phyloP scores from a whole-genome alignment of 805 yeast species.

The Danielia oregonensis region DNA sequence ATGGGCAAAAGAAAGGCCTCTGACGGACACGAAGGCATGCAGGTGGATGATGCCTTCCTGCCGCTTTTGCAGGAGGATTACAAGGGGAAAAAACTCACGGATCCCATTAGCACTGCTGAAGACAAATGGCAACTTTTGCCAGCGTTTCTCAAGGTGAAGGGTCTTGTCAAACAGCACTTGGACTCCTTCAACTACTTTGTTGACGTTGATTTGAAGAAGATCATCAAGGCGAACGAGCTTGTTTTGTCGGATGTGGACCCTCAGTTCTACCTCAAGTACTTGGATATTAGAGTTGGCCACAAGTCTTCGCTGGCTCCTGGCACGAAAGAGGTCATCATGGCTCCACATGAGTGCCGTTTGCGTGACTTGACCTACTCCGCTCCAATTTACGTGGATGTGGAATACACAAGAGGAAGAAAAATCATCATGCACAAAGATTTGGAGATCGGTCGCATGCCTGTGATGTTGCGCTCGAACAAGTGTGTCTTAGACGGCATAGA shows the following conservation, averaged over 20 bases:
- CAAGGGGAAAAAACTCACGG: conserved; percentile 83
- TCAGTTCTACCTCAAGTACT: conserved; percentile 86
- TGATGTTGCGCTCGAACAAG: conserved; percentile 91
- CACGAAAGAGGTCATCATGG: conserved; percentile 58
- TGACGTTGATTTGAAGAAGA: conserved; percentile 88
- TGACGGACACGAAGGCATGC: conserved; percentile 3
- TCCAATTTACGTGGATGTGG: conserved; percentile 94
- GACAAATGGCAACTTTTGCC: conserved; percentile 98
- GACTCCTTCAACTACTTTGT: conserved; percentile 98
- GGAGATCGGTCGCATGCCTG: conserved; percentile 98
- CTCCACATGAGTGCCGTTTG: conserved; percentile 94
- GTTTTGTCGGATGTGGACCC: conserved; percentile 96
- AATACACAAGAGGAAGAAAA: conserved; percentile 91
- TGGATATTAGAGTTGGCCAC: conserved; percentile 89
- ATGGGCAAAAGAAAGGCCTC: conserved; percentile 15
- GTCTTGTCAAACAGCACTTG: conserved; percentile 93
- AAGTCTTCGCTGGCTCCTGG: conserved; percentile 51
- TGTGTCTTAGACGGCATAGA: conserved; percentile 79
- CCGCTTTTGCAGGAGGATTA: conserved; percentile 77
- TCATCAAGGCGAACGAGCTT: conserved; percentile 83
- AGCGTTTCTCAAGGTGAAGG: conserved; percentile 92
- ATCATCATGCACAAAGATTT: conserved; percentile 85
- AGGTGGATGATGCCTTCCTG: conserved; percentile 58
- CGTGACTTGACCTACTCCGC: conserved; percentile 94
- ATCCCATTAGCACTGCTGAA: conserved; percentile 83